Evolutionary conservation across 1,284 basidiomycete species (phyloP), one percentile per base, ranked within the genome.

Genomic region (Cutaneotrichosporon dermatis): DNA sequence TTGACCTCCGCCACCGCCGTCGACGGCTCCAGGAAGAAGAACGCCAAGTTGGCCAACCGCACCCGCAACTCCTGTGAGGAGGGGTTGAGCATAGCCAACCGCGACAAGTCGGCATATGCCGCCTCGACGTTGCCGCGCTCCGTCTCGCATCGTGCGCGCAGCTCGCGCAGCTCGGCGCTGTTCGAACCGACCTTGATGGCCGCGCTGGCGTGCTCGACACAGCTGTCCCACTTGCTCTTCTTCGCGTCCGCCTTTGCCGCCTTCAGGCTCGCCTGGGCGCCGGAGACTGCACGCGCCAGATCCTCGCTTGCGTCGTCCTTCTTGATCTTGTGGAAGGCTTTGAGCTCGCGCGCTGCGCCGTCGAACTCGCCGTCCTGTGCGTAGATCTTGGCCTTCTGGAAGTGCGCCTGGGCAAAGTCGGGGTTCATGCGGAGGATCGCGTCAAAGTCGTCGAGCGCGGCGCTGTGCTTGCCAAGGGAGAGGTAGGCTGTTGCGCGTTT

Each of bases 401-500:
- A 82, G 69, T 89, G 82, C 1, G 92, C 92, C 72, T 86, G 84
- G 8, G 72, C 63, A 56, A 80, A 79, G 8, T 71, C 65, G 1
- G 79, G 77, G 59, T 80, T 92, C n/a, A 94, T 80, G 13, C 82
- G 79, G 11, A 96, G 82, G 50, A 95, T 92, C 65, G 86, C 84
- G 68, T 89, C 85, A 69, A 94, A 92, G 73, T 94, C 92, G n/a
- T 90, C 86, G 7, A 94, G 79, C 0, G 93, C 92, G 16, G 83
- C 80, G 3, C 79, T 66, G 70, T 91, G 86, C 51, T 88, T 83
- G 34, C 86, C 87, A 9, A 89, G 79, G 2, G 89, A 92, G 66
- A 89, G 85, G 73, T 92, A 89, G 1, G 92, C 90, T 0, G 92
- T 96, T 0, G 90, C 93, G 43, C 92, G 87, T 74, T 94, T 94